These are phyloP conservation scores for Fraxinus cuspidata DNA, from an alignment of 257 asterid genomes.

Conservation along the genomic window DNA sequence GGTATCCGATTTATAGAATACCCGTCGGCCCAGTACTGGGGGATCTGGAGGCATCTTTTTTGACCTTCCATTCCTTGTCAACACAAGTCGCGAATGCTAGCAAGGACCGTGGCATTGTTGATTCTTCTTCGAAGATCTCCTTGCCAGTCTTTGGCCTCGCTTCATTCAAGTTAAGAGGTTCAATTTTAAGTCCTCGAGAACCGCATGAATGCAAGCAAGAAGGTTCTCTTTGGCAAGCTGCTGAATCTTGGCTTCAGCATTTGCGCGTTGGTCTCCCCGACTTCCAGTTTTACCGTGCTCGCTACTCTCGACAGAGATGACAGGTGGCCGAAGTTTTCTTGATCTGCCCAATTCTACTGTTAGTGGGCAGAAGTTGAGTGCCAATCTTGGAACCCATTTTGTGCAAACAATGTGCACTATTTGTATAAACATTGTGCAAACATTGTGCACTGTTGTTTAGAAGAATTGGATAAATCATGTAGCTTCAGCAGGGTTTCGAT, in stretches of 20 bases:
- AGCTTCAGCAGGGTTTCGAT: constrained; percentile 10
- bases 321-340: background rate
- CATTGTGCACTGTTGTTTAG: too few species aligned
- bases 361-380: background rate
- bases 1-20: constrained; percentile 73
- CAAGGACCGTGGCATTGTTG: constrained; percentile 31
- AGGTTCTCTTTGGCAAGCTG: constrained; percentile 55
- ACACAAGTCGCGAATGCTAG: constrained; percentile 52
- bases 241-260: constrained; percentile 56
- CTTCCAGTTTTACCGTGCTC: constrained; percentile 58
- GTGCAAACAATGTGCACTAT: too few species aligned
- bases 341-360: background rate
- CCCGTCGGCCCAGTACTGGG: constrained; percentile 50
- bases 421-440: too few species aligned
- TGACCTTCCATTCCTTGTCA: constrained; percentile 43
- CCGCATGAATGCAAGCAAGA: constrained; percentile 70
- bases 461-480: constrained; percentile 32
- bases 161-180: constrained; percentile 65
- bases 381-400: too few species aligned
- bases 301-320: constrained; percentile 45
- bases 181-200: constrained; percentile 54
- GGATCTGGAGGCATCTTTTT: constrained; percentile 45
- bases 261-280: constrained; percentile 62
- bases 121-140: constrained; percentile 51
- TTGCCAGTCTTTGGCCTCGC: constrained; percentile 82